Evolutionary conservation across 2,329 filamentous ascomycete genomes (phyloP), one percentile per base, ranked within the genome.

Genomic region (Apiospora aurea): DNA sequence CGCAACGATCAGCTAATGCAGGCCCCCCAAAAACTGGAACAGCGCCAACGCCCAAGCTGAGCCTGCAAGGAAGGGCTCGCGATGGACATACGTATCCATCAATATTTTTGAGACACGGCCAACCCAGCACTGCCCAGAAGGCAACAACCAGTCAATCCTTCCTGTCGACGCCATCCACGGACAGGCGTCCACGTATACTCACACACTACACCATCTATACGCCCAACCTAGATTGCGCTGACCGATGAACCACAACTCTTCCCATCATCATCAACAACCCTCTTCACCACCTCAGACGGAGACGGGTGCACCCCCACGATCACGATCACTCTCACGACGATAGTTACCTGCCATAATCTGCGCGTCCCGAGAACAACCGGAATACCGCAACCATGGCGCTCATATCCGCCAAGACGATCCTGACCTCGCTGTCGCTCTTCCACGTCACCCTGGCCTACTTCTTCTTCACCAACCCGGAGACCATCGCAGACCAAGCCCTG

Each of bases 401-500:
- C 81, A 88, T 98, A 78, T 95, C 94, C 2, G 91, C 92, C 73
- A 92, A 89, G 79, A 94, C 92, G 11, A 92, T 97, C 81, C 92
- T 98, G 77, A 92, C 93, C 77, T 92, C 91, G 70, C 85, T 97
- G 76, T 93, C 93, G 76, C 88, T 97, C 80, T 94, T 96, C 85
- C 94, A 97, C 83, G 83, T 97, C 75, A 94, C 93, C 7, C 86
- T 96, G 68, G 94, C 92, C 77, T 95, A 92, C 73, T 94, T 96
- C 85, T 92, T 98, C 84, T 87, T 97, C 77, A 92, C 90, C 57
- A 91, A 88, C 72, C 95, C 95, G 7, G 84, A 85, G 73, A 87
- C 89, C 61, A 87, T 98, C 77, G 90, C 93, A 68, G 92, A 96
- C 79, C 94, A 97, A 78, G 91, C 92, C 70, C 82, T 97, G 29